Evolutionary conservation across 1,284 basidiomycete species (phyloP).

Genomic region (Irpex sp.): DNA sequence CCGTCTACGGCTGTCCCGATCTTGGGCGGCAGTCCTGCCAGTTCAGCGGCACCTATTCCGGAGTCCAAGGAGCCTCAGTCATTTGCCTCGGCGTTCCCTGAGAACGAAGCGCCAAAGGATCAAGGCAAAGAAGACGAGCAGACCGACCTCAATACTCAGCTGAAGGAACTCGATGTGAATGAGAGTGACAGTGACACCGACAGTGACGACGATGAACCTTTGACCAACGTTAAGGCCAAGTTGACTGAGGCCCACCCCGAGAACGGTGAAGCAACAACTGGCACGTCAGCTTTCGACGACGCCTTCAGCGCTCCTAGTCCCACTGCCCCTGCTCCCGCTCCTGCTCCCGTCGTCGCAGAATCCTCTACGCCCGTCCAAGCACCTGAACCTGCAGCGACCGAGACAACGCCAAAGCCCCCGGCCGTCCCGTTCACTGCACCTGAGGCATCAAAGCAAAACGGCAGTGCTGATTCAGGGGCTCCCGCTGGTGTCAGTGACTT

Average conservation of each 20-base stretch:
- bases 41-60: slow-evolving; percentile 19
- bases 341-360: background rate
- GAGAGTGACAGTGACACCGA: slow-evolving; percentile 63
- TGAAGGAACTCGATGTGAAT: slow-evolving; percentile 64
- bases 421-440: slow-evolving; percentile 19
- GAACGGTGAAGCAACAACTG: slow-evolving; percentile 20
- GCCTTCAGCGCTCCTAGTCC: slow-evolving; percentile 50
- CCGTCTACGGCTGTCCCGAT: slow-evolving; percentile 38
- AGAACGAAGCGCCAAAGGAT: slow-evolving; percentile 3
- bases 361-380: slow-evolving; percentile 3
- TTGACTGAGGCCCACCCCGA: slow-evolving; percentile 9
- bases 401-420: background rate
- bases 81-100: slow-evolving; percentile 5
- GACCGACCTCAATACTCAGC: slow-evolving; percentile 48
- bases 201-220: slow-evolving; percentile 47
- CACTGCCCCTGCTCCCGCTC: background rate
- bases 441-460: slow-evolving; percentile 16
- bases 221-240: slow-evolving; percentile 23
- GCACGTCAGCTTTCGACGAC: slow-evolving; percentile 50
- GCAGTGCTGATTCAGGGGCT: slow-evolving; percentile 15
- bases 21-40: slow-evolving; percentile 15
- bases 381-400: background rate
- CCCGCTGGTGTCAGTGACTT: slow-evolving; percentile 61
- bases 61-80: slow-evolving; percentile 38
- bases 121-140: slow-evolving; percentile 27